phyloP scores from a whole-genome alignment of 83 land plant genomes.

The Isoetes engelmannii region DNA sequence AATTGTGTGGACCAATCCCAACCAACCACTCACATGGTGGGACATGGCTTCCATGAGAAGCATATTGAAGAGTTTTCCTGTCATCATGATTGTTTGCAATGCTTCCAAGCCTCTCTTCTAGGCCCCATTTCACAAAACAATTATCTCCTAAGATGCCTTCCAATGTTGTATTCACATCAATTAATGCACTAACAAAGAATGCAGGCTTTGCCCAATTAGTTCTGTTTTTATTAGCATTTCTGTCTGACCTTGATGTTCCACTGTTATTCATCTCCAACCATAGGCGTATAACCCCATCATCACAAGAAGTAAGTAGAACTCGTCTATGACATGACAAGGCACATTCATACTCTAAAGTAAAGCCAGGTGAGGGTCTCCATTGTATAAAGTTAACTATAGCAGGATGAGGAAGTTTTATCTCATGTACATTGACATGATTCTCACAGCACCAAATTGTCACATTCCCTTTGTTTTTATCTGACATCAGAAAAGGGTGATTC shows the following conservation, averaged over 20 bases:
- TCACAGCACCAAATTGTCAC: constrained; percentile 56
- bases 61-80: too few species aligned
- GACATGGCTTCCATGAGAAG: constrained; percentile 9
- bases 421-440: constrained; percentile 31
- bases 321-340: constrained; percentile 17
- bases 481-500: not conserved
- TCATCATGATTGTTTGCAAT: too few species aligned
- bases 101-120: constrained; percentile 19
- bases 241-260: constrained; percentile 7
- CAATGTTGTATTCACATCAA: constrained; percentile 58
- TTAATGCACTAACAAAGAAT: constrained; percentile 70
- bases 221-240: constrained; percentile 21
- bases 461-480: constrained; percentile 22
- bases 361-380: constrained; percentile 66
- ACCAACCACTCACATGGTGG: constrained; percentile 82
- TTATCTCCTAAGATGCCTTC: constrained; percentile 56
- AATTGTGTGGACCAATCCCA: constrained; percentile 57
- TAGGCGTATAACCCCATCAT: constrained; percentile 76
- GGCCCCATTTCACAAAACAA: constrained; percentile 58
- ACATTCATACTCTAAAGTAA: constrained; percentile 14
- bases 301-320: constrained; percentile 70
- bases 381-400: constrained; percentile 58
- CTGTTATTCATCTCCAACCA: constrained; percentile 74
- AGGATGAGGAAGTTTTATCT: constrained; percentile 62
- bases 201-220: constrained; percentile 37